Evolutionary conservation across 139 green algal genomes (phyloP).

Genomic region (Zygnema circumcarinatum): DNA sequence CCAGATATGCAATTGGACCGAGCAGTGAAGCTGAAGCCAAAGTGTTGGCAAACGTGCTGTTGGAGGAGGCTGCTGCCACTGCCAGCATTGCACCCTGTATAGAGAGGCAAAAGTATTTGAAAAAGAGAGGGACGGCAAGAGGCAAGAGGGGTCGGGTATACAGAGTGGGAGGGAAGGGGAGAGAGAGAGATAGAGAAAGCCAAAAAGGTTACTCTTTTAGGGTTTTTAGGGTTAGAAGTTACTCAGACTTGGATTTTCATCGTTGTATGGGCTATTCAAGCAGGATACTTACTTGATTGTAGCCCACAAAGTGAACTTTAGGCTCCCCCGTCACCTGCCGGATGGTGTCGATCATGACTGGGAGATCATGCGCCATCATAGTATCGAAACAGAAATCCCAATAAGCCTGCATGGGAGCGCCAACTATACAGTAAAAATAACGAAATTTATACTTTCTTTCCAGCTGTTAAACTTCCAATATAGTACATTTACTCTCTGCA

Average conservation of each 20-base stretch:
- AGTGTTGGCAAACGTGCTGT: background rate
- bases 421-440: background rate
- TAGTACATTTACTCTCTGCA: background rate
- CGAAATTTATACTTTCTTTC: background rate
- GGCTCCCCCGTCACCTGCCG: background rate
- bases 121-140: background rate
- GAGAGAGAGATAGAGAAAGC: constrained; percentile 16
- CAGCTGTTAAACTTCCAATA: background rate
- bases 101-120: background rate
- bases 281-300: constrained; percentile 5
- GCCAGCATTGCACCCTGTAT: background rate
- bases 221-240: background rate
- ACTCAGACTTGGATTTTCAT: background rate
- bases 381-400: background rate
- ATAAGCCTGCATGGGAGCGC: background rate
- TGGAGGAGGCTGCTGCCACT: background rate
- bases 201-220: background rate
- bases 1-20: background rate
- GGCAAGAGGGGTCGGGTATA: background rate
- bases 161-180: background rate
- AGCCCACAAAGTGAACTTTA: constrained; percentile 17
- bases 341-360: background rate
- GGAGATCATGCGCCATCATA: background rate
- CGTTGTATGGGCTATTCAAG: background rate
- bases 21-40: background rate